phyloP scores from a whole-genome alignment of 2,329 filamentous ascomycete species.

The Paecilomyces formosus region DNA sequence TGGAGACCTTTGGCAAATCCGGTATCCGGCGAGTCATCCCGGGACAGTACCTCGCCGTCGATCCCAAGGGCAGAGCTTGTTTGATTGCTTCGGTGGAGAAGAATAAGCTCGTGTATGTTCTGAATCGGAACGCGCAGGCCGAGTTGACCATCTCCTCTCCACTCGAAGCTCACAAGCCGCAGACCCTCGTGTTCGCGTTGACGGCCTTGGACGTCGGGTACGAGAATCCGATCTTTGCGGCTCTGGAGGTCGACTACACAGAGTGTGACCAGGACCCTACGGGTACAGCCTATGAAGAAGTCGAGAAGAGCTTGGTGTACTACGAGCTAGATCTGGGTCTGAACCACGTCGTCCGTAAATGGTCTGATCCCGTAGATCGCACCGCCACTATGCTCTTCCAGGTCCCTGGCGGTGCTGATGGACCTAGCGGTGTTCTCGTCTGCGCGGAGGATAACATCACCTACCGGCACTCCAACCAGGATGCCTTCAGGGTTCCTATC shows the following conservation, averaged over 20 bases:
- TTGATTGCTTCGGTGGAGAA: conserved; percentile 93
- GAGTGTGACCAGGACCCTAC: conserved; percentile 87
- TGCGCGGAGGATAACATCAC: conserved; percentile 93
- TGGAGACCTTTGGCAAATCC: conserved; percentile 98
- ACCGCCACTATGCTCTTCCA: conserved; percentile 87
- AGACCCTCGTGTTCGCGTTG: conserved; percentile 81
- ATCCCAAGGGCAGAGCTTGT: conserved; percentile 92
- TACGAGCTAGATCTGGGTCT: conserved; percentile 95
- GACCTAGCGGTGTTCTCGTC: conserved; percentile 88
- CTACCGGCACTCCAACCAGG: conserved; percentile 93
- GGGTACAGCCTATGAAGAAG: conserved; percentile 69
- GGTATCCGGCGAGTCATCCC: conserved; percentile 88
- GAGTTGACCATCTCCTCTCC: conserved; percentile 96
- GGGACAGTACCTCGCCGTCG: conserved; percentile 90
- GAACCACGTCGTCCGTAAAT: conserved; percentile 94
- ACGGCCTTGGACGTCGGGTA: conserved; percentile 91
- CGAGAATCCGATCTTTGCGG: conserved; percentile 92
- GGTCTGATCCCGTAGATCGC: conserved; percentile 88
- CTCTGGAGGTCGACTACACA: conserved; percentile 86
- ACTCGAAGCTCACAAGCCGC: conserved; percentile 88
- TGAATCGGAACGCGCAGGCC: conserved; percentile 90
- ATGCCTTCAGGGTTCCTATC: conserved; percentile 80
- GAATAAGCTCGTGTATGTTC: conserved; percentile 98
- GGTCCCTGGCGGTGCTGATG: conserved; percentile 87
- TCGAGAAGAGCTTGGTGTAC: conserved; percentile 89